A percentile compares a stretch with the other conserved stretches of the same genome.
Evolutionary conservation across 2,329 filamentous ascomycete genomes (phyloP).

Genomic region (Scytalidium sp.): DNA sequence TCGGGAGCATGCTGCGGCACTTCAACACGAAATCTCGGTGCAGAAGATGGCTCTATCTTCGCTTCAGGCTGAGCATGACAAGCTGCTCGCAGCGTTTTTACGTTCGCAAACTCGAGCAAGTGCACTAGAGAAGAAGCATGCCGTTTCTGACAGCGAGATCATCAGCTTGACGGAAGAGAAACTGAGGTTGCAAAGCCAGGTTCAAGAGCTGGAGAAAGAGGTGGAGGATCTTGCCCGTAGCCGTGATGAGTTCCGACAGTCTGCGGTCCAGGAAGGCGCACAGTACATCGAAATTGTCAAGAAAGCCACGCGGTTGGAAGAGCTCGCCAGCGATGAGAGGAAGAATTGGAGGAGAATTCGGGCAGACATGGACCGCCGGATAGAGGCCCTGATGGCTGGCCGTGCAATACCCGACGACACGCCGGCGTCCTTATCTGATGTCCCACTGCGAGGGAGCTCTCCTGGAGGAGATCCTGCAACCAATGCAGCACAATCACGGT

Average conservation of each 20-base stretch:
- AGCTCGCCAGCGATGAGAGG: constrained; percentile 23
- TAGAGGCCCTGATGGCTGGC: constrained; percentile 15
- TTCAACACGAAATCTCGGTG: constrained; percentile 52
- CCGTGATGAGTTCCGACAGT: constrained; percentile 39
- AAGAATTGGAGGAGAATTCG: constrained; percentile 23
- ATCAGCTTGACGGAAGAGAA: constrained; percentile 48
- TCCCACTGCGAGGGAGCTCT: neutral
- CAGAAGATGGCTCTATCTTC: constrained; percentile 50
- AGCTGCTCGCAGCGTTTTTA: constrained; percentile 47
- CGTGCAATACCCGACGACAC: neutral
- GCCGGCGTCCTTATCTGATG: neutral
- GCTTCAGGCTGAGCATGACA: constrained; percentile 51
- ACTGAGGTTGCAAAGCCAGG: constrained; percentile 42
- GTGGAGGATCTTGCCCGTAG: constrained; percentile 45
- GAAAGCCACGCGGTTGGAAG: constrained; percentile 27
- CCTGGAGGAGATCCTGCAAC: neutral
- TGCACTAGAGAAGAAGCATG: constrained; percentile 48
- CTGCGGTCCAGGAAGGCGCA: constrained; percentile 27
- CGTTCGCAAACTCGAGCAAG: constrained; percentile 45
- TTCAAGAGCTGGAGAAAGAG: constrained; percentile 43
- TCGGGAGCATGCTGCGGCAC: constrained; percentile 26
- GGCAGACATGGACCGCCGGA: constrained; percentile 24
- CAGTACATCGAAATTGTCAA: constrained; percentile 31
- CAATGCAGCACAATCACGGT: neutral
- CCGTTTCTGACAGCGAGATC: constrained; percentile 48